A percentile compares a stretch with the other conserved stretches of the same genome.
Conservation (phyloP, 2,329 filamentous ascomycete genomes). For the Ophiocordyceps camponoti-saundersi region DNA sequence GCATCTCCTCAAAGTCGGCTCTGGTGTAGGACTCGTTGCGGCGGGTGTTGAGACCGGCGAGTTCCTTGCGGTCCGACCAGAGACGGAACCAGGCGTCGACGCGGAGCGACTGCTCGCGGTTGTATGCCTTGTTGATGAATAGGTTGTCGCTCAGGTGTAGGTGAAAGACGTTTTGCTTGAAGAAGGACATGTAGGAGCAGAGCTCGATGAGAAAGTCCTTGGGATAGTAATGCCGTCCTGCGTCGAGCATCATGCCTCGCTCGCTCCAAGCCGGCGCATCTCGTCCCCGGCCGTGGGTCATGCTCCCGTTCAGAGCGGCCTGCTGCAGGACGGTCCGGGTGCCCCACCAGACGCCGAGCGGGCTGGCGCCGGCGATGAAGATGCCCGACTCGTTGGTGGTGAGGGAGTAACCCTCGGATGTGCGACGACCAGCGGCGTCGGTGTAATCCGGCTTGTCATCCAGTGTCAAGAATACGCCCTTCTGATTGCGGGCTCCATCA, state of each 20-base stretch:
- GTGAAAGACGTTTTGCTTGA: conserved; percentile 43
- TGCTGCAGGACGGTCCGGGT: conserved; percentile 37
- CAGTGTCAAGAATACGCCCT: conserved; percentile 28
- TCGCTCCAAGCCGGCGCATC: conserved; percentile 34
- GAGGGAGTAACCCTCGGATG: conserved; percentile 31
- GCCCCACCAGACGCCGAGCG: conserved; percentile 40
- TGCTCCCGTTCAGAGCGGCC: conserved; percentile 18
- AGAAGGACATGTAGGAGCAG: conserved; percentile 42
- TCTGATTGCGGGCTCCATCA: background rate
- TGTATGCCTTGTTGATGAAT: conserved; percentile 29
- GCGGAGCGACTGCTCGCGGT: conserved; percentile 21
- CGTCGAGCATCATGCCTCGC: conserved; percentile 34
- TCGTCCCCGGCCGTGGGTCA: conserved; percentile 23
- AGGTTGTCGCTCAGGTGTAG: conserved; percentile 41
- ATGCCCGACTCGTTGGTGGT: conserved; percentile 21
- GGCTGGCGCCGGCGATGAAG: conserved; percentile 31
- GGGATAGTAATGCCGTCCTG: conserved; percentile 38
- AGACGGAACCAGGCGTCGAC: conserved; percentile 38
- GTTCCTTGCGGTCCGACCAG: conserved; percentile 26
- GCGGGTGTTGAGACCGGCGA: conserved; percentile 31
- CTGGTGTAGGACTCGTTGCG: conserved; percentile 37
- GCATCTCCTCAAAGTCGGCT: conserved; percentile 32
- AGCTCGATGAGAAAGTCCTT: conserved; percentile 35
- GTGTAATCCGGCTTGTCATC: conserved; percentile 20
- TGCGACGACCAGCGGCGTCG: conserved; percentile 26